Conservation (phyloP, 192 early-diverging fungal species). For the Chytriomyces sp. region DNA sequence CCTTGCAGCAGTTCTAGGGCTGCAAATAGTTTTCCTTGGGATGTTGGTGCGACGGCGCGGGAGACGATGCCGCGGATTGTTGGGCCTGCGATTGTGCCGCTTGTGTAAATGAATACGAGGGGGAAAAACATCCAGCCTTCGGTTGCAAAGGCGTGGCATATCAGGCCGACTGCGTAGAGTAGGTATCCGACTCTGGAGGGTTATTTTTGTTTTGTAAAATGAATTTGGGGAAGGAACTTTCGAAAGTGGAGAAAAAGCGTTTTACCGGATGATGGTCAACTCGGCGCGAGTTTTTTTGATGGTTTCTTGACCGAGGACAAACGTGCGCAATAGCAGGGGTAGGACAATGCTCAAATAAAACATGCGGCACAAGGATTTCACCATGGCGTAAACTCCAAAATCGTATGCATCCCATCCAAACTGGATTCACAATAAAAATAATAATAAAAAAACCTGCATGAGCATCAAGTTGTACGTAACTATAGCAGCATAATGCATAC, state of each 20-base stretch:
- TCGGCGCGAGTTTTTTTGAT: constrained; percentile 25
- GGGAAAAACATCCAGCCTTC: constrained; percentile 48
- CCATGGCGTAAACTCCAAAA: constrained; percentile 41
- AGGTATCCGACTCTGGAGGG: constrained; percentile 27
- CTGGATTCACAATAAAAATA: background rate
- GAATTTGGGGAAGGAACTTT: background rate
- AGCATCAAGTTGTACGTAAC: background rate
- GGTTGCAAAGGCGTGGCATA: constrained; percentile 30
- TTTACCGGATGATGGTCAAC: constrained; percentile 12
- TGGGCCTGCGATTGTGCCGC: constrained; percentile 27
- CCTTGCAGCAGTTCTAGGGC: constrained; percentile 25
- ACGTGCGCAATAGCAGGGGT: constrained; percentile 1
- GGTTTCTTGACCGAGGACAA: background rate
- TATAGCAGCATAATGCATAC: background rate
- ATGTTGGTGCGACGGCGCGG: constrained; percentile 30
- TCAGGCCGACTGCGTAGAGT: constrained; percentile 12
- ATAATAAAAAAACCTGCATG: no score
- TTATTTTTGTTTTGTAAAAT: no score
- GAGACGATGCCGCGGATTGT: constrained; percentile 44
- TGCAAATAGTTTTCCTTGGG: constrained; percentile 43
- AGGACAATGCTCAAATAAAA: constrained; percentile 44
- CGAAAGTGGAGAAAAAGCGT: background rate
- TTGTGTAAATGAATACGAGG: constrained; percentile 14
- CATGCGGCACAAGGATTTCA: constrained; percentile 35
- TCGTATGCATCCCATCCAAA: constrained; percentile 58